Evolutionary conservation across 2,329 filamentous ascomycete species (phyloP).

Genomic region (Microcyclospora tardicrescens): DNA sequence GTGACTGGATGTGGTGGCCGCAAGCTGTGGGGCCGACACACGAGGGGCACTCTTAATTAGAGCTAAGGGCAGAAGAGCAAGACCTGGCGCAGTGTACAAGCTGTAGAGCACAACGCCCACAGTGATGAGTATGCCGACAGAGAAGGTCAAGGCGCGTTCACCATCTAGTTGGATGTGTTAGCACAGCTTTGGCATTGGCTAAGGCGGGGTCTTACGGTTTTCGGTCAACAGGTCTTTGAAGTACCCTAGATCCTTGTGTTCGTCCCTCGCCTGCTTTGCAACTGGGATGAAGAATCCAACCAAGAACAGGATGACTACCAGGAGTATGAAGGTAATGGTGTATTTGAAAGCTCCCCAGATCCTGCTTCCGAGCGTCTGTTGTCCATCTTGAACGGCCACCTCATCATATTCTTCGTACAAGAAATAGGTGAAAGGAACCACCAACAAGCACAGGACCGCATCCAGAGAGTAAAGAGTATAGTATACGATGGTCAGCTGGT

Average conservation of each 20-base stretch:
- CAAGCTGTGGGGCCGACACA: slow-evolving; percentile 67
- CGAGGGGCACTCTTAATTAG: slow-evolving; percentile 86
- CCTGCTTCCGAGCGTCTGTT: slow-evolving; percentile 55
- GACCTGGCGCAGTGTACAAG: slow-evolving; percentile 75
- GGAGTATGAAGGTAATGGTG: slow-evolving; percentile 67
- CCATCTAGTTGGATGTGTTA: slow-evolving; percentile 42
- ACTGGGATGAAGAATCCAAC: slow-evolving; percentile 90
- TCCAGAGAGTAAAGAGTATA: slow-evolving; percentile 88
- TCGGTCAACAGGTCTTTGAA: slow-evolving; percentile 74
- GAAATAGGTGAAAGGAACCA: slow-evolving; percentile 94
- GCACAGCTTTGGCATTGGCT: slow-evolving; percentile 5
- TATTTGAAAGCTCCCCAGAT: slow-evolving; percentile 84
- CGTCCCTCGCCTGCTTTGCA: slow-evolving; percentile 49
- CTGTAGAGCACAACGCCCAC: slow-evolving; percentile 77
- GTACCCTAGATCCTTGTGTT: slow-evolving; percentile 73
- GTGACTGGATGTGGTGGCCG: slow-evolving; percentile 63
- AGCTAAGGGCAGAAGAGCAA: slow-evolving; percentile 77
- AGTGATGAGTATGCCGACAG: slow-evolving; percentile 74
- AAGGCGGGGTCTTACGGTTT: slow-evolving; percentile 47
- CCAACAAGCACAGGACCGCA: slow-evolving; percentile 71
- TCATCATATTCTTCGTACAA: slow-evolving; percentile 97
- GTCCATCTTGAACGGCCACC: slow-evolving; percentile 67
- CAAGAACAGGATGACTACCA: slow-evolving; percentile 73
- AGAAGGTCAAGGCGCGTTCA: slow-evolving; percentile 84
- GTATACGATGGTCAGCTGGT: slow-evolving; percentile 77